Percentiles rank a stretch among this genome's conserved stretches.
phyloP scores from a whole-genome alignment of 495 filamentous ascomycete genomes.

The Aspergillus cavernicola region DNA sequence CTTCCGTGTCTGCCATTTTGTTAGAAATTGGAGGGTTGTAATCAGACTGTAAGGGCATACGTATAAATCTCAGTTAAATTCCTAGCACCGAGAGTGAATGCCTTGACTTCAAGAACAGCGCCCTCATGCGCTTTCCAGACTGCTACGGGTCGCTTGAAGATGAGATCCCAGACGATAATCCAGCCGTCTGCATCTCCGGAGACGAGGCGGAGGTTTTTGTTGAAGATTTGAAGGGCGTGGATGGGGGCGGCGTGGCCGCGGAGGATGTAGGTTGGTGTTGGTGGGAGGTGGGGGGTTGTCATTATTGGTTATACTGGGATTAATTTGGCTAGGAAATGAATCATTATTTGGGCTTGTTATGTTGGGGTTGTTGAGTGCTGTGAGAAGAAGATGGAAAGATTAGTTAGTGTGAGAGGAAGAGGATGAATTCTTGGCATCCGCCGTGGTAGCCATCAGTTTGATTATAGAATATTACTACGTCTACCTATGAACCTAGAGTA shows the following conservation, averaged over 20 bases:
- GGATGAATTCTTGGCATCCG: too few relatives aligned
- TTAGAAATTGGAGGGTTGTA: slow-evolving; percentile 8
- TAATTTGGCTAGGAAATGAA: too few relatives aligned
- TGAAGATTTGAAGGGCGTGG: slow-evolving; percentile 71
- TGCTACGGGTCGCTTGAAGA: slow-evolving; percentile 73
- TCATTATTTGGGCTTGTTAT: too few relatives aligned
- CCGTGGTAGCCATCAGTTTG: too few relatives aligned
- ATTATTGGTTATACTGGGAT: too few relatives aligned
- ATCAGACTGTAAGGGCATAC: slow-evolving; percentile 48
- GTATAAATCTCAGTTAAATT: slow-evolving; percentile 59
- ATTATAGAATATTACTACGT: too few relatives aligned
- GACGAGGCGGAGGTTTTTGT: slow-evolving; percentile 68
- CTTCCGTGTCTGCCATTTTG: slow-evolving; percentile 67
- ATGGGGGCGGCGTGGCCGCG: slow-evolving; percentile 82
- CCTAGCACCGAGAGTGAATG: slow-evolving; percentile 32
- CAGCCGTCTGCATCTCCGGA: slow-evolving; percentile 91
- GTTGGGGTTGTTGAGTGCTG: too few relatives aligned
- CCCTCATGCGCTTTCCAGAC: slow-evolving; percentile 87
- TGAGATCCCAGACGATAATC: slow-evolving; percentile 80
- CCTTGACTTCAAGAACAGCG: slow-evolving; percentile 74
- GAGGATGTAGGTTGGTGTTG: slow-evolving; percentile 79
- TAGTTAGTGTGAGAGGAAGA: too few relatives aligned
- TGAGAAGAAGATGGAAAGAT: too few relatives aligned
- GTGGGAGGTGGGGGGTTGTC: slow-evolving; percentile 34
- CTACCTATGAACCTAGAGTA: too few relatives aligned